These are phyloP conservation scores for Diaporthe velutina DNA, from an alignment of 2,329 filamentous ascomycete species.

Conservation along the genomic window DNA sequence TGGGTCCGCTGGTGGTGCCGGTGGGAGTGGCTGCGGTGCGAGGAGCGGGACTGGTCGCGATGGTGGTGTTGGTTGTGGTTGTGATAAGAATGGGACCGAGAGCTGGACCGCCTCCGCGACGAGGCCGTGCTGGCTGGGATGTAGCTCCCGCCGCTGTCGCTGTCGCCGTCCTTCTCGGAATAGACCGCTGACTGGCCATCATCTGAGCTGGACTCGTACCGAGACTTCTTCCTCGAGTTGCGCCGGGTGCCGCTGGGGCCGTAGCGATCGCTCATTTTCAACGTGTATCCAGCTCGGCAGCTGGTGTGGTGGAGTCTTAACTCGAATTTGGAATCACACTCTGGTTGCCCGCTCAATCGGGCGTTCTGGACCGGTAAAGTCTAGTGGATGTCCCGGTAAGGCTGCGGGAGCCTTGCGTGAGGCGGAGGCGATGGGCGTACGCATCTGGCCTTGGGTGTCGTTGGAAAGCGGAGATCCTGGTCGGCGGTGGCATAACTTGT, in stretches of 20 bases:
- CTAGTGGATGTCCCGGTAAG: background rate
- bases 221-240: conserved; percentile 21
- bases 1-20: conserved; percentile 4
- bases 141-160: conserved; percentile 29
- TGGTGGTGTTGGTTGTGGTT: background rate
- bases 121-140: conserved; percentile 18
- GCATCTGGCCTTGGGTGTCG: conserved; percentile 22
- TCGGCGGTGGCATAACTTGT: conserved; percentile 19
- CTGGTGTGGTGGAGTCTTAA: background rate
- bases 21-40: conserved; percentile 15
- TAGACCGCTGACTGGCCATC: background rate
- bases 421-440: background rate
- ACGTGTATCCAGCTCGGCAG: background rate
- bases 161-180: conserved; percentile 14
- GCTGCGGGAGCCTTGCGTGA: conserved; percentile 27
- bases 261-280: conserved; percentile 10
- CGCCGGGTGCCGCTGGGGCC: conserved; percentile 15
- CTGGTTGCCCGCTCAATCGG: background rate
- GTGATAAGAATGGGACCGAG: conserved; percentile 16
- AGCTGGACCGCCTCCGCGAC: background rate
- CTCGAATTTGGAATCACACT: background rate
- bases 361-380: background rate
- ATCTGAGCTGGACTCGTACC: background rate
- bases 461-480: conserved; percentile 14
- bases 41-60: background rate